Conservation (phyloP, 2,329 filamentous ascomycete species). For the Claviceps sp. region DNA sequence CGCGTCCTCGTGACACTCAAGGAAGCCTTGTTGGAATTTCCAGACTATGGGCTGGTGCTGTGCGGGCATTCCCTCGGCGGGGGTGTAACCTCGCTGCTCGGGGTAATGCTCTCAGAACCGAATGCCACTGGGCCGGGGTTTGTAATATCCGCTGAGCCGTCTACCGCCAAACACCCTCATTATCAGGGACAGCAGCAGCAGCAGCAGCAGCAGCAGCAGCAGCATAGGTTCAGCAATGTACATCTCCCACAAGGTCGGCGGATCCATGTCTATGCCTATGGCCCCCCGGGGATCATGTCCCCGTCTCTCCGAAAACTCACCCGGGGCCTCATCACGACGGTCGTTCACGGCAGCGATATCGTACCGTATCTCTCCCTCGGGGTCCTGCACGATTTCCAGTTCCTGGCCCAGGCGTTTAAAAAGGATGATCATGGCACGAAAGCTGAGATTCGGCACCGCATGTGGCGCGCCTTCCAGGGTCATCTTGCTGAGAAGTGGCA, state of each 20-base stretch:
- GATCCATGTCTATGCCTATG: conserved; percentile 70
- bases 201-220: background rate
- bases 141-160: conserved; percentile 41
- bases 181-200: background rate
- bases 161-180: conserved; percentile 11
- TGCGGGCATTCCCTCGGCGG: conserved; percentile 59
- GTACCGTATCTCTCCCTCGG: conserved; percentile 63
- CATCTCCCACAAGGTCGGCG: conserved; percentile 53
- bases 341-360: conserved; percentile 60
- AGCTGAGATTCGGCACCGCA: conserved; percentile 49
- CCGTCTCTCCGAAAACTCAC: conserved; percentile 56
- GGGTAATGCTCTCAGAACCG: conserved; percentile 57
- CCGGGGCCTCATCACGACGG: conserved; percentile 59
- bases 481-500: conserved; percentile 50
- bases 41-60: conserved; percentile 55
- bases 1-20: conserved; percentile 53
- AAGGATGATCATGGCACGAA: conserved; percentile 55
- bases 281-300: conserved; percentile 60
- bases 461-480: conserved; percentile 52
- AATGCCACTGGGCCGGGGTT: conserved; percentile 42
- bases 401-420: conserved; percentile 59
- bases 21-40: conserved; percentile 50
- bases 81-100: conserved; percentile 55
- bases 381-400: conserved; percentile 61
- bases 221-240: conserved; percentile 20